A percentile compares a stretch with the other conserved stretches of the same genome.
phyloP scores from a whole-genome alignment of 495 filamentous ascomycete species.

The Pseudevernia furfuracea region DNA sequence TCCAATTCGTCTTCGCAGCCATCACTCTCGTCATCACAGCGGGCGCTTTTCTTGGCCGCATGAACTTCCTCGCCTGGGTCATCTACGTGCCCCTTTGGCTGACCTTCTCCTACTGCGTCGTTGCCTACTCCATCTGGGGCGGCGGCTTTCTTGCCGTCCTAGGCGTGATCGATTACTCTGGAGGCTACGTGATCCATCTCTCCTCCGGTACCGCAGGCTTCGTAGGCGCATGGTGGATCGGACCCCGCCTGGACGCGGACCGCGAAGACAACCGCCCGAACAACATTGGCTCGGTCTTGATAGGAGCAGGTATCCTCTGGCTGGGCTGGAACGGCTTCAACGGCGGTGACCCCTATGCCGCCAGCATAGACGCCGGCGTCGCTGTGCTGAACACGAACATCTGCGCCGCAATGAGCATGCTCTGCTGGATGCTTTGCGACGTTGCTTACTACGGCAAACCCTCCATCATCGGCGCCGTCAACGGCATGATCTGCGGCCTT shows the following conservation, averaged over 20 bases:
- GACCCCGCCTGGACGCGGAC: constrained; percentile 43
- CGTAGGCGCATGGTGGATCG: constrained; percentile 47
- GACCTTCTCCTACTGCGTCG: constrained; percentile 36
- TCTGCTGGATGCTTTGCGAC: constrained; percentile 44
- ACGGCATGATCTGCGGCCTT: constrained; percentile 49
- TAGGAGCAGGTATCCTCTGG: constrained; percentile 52
- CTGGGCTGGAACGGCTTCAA: constrained; percentile 55
- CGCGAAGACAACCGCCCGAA: constrained; percentile 45
- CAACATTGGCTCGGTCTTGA: constrained; percentile 44
- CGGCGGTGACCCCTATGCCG: constrained; percentile 49
- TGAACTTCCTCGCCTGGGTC: constrained; percentile 52
- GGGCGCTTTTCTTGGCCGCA: constrained; percentile 44
- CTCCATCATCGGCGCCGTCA: constrained; percentile 45
- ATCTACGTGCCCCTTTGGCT: constrained; percentile 50
- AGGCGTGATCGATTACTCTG: constrained; percentile 52
- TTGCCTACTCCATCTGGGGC: constrained; percentile 47
- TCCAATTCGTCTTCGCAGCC: constrained; percentile 54
- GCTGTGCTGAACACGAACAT: constrained; percentile 52
- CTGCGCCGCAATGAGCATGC: constrained; percentile 44
- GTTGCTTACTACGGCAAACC: constrained; percentile 44
- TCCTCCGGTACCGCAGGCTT: constrained; percentile 51
- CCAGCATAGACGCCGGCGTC: constrained; percentile 48
- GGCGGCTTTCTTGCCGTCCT: constrained; percentile 46
- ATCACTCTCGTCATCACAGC: constrained; percentile 49
- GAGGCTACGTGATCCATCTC: constrained; percentile 53